Evolutionary conservation across 2,329 filamentous ascomycete species (phyloP), one percentile per base, ranked within the genome.

Genomic region (Colletotrichum sp.): DNA sequence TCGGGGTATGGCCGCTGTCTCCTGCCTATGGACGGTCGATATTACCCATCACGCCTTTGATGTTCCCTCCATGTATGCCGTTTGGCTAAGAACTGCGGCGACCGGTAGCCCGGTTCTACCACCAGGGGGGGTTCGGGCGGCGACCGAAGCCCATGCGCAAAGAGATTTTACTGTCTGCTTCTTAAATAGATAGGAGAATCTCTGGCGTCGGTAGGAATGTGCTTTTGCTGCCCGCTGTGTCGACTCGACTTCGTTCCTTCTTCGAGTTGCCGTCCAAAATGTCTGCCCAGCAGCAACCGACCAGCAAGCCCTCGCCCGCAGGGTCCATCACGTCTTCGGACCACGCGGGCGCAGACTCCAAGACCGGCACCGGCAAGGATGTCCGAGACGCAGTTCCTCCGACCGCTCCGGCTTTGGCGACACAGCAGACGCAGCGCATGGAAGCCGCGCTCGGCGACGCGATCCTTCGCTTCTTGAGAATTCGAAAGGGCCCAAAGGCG

Each of bases 391-490:
- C 64, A 6, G 48, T 74, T 6, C 64, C 75, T 2, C 43, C 58
- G 8, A 71, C 77, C 6, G 70, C 78, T 6, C 74, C 79, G 16
- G 80, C 79, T 9, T 70, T 84, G 52, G 81, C 81, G 8, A 76
- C 79, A 3, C 78, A 77, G 39, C 78, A 81, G 28, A 77, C 77
- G 0, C 76, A 79, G 30, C 81, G 81, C 8, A 82, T 80, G 82
- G 83, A 84, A 62, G 76, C 80, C 16, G 81, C 78, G 0, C 76
- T 84, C 6, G 83, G 83, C 5, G 80, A 84, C 77, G 79, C 79
- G 18, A 77, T 84, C 1, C 72, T 84, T 6, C 83, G 83, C 4
- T 82, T 82, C 32, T 70, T 84, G 5, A 78, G 82, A 48, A 82
- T 84, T 58, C 79, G 83, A 30, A 84, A 84, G 34, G 79, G 80